A percentile compares a stretch with the other conserved stretches of the same genome.
phyloP scores from a whole-genome alignment of 805 yeast species.

The Saccharomycopsis malanga region DNA sequence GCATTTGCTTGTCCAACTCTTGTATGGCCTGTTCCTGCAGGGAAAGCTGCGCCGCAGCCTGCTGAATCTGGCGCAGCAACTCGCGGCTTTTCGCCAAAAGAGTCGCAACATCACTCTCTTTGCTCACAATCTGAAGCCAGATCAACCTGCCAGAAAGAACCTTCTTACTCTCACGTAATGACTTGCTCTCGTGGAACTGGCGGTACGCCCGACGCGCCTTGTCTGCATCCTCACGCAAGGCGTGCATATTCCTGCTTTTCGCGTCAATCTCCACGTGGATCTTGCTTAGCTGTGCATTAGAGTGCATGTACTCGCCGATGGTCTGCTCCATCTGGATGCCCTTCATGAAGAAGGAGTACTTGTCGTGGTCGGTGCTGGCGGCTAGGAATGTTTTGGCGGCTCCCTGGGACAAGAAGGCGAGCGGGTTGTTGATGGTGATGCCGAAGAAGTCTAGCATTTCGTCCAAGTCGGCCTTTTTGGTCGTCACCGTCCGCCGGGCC shows the following conservation, averaged over 20 bases:
- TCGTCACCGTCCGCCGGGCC: slow-evolving; percentile 46
- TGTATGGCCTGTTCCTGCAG: slow-evolving; percentile 24
- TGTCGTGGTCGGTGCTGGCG: slow-evolving; percentile 60
- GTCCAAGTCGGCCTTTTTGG: slow-evolving; percentile 58
- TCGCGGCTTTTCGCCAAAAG: slow-evolving; percentile 25
- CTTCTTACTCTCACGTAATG: slow-evolving; percentile 34
- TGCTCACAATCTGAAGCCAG: slow-evolving; percentile 38
- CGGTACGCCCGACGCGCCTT: slow-evolving; percentile 37
- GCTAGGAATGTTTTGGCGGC: slow-evolving; percentile 87
- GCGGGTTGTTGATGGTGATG: slow-evolving; percentile 80
- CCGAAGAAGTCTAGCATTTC: slow-evolving; percentile 63
- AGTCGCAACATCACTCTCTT: slow-evolving; percentile 25
- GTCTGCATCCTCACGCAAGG: slow-evolving; percentile 34
- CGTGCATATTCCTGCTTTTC: slow-evolving; percentile 34
- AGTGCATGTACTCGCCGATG: slow-evolving; percentile 42
- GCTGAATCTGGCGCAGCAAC: slow-evolving; percentile 20
- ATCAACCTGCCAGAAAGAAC: slow-evolving; percentile 40
- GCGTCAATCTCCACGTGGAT: slow-evolving; percentile 36
- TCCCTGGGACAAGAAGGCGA: slow-evolving; percentile 90
- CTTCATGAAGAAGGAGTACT: slow-evolving; percentile 70
- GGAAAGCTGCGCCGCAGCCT: slow-evolving; percentile 20
- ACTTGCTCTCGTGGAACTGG: slow-evolving; percentile 36
- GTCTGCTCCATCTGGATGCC: slow-evolving; percentile 72
- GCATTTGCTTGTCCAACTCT: slow-evolving; percentile 24
- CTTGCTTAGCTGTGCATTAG: slow-evolving; percentile 30